phyloP scores from a whole-genome alignment of 805 yeast genomes.

The Nakazawaea anatomiae region DNA sequence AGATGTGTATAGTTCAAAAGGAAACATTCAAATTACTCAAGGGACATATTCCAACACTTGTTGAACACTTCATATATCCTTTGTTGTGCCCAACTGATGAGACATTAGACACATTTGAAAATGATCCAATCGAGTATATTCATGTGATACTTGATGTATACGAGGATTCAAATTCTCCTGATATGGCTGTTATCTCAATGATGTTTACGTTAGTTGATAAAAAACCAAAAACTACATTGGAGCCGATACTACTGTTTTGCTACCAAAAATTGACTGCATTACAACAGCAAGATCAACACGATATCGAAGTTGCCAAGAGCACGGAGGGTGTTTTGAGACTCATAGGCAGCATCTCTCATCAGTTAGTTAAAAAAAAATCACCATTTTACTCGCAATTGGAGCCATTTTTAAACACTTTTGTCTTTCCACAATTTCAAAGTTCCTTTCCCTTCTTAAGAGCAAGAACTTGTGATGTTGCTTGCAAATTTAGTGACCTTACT shows the following conservation, averaged over 20 bases:
- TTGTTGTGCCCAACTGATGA: slow-evolving; percentile 68
- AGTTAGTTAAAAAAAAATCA: slow-evolving; percentile 47
- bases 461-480: slow-evolving; percentile 59
- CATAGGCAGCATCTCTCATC: slow-evolving; percentile 64
- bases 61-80: slow-evolving; percentile 76
- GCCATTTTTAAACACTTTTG: slow-evolving; percentile 51
- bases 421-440: slow-evolving; percentile 68
- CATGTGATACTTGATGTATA: slow-evolving; percentile 65
- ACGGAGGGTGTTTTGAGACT: slow-evolving; percentile 78
- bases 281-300: slow-evolving; percentile 28
- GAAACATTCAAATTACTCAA: slow-evolving; percentile 64
- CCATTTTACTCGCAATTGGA: slow-evolving; percentile 64
- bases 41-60: slow-evolving; percentile 60
- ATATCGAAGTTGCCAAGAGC: slow-evolving; percentile 49
- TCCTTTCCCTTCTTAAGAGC: slow-evolving; percentile 66
- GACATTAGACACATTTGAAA: slow-evolving; percentile 71
- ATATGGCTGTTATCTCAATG: slow-evolving; percentile 72
- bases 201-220: slow-evolving; percentile 67
- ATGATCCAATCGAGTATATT: slow-evolving; percentile 89
- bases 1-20: slow-evolving; percentile 52
- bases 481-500: slow-evolving; percentile 58
- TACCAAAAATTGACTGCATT: slow-evolving; percentile 41
- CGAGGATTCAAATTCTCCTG: slow-evolving; percentile 61
- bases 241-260: slow-evolving; percentile 56
- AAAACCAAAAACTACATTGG: slow-evolving; percentile 54